Evolutionary conservation across 2,329 filamentous ascomycete species (phyloP).

Genomic region (Dryadomyces quercus-mongolicae): DNA sequence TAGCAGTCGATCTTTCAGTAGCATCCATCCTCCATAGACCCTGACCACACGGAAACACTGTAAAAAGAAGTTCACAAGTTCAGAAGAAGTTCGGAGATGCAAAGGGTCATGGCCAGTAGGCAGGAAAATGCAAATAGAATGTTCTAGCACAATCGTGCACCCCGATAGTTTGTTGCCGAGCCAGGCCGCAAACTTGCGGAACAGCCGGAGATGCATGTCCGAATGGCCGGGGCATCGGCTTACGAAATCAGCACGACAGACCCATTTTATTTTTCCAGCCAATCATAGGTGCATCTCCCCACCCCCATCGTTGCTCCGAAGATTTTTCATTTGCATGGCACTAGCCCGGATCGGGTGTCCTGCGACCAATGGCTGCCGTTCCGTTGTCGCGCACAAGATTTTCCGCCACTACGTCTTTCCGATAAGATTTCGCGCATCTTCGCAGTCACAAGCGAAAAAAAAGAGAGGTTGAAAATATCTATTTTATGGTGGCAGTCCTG

Average conservation of each 20-base stretch:
- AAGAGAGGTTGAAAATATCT: constrained; percentile 7
- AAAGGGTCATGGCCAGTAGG: too few species aligned
- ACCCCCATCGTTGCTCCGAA: constrained; percentile 5
- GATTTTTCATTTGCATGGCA: constrained; percentile 7
- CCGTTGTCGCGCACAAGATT: constrained; percentile 7
- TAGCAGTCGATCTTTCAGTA: too few species aligned
- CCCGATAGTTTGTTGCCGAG: too few species aligned
- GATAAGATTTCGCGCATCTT: constrained; percentile 16
- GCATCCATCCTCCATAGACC: too few species aligned
- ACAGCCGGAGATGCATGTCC: neutral
- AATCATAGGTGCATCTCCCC: neutral
- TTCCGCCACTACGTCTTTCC: constrained; percentile 8
- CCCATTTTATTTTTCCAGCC: neutral
- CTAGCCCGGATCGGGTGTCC: constrained; percentile 1
- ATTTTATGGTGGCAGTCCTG: neutral
- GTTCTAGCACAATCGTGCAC: too few species aligned
- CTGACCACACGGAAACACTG: too few species aligned
- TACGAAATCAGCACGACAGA: neutral
- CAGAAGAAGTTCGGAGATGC: too few species aligned
- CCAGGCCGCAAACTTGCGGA: neutral
- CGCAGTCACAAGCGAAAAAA: neutral
- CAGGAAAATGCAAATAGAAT: too few species aligned
- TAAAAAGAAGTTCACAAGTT: too few species aligned
- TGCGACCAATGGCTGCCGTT: constrained; percentile 5
- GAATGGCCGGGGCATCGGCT: neutral